Percentiles rank a stretch among this genome's conserved stretches.
phyloP scores from a whole-genome alignment of 2,329 filamentous ascomycete species.

The Pleomassaria siparia region DNA sequence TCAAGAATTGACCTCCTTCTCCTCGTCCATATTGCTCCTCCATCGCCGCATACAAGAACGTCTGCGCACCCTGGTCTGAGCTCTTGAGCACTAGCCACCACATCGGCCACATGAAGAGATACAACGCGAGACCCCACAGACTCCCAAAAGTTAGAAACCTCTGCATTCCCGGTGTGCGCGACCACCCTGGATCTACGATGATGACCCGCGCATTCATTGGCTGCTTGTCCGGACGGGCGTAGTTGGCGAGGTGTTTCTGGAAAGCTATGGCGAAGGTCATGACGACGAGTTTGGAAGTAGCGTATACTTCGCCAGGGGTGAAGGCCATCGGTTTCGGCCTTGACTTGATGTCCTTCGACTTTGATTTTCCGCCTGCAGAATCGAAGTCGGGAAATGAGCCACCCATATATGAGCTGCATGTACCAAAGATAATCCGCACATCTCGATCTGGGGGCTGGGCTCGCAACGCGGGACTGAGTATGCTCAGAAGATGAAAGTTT shows the following conservation, averaged over 20 bases:
- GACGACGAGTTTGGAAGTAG: slow-evolving; percentile 66
- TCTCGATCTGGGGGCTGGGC: slow-evolving; percentile 93
- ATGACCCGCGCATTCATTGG: slow-evolving; percentile 83
- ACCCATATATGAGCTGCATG: slow-evolving; percentile 84
- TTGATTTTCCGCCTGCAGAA: slow-evolving; percentile 29
- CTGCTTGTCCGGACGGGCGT: slow-evolving; percentile 78
- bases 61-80: slow-evolving; percentile 79
- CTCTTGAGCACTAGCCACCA: slow-evolving; percentile 91
- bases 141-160: slow-evolving; percentile 86
- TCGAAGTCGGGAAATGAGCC: slow-evolving; percentile 66
- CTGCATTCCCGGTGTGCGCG: slow-evolving; percentile 82
- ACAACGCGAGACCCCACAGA: slow-evolving; percentile 74
- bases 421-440: slow-evolving; percentile 82
- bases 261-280: slow-evolving; percentile 89
- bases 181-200: slow-evolving; percentile 82
- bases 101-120: slow-evolving; percentile 74
- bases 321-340: slow-evolving; percentile 38
- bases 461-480: slow-evolving; percentile 84
- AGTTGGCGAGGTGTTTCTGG: slow-evolving; percentile 86
- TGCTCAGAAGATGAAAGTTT: slow-evolving; percentile 92
- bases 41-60: slow-evolving; percentile 83
- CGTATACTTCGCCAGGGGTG: slow-evolving; percentile 49
- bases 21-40: slow-evolving; percentile 69
- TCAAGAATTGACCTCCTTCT: slow-evolving; percentile 72
- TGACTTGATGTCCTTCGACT: slow-evolving; percentile 43